Evolutionary conservation across 208 protist species (phyloP).

Genomic region (Histomonas meleagridis): DNA sequence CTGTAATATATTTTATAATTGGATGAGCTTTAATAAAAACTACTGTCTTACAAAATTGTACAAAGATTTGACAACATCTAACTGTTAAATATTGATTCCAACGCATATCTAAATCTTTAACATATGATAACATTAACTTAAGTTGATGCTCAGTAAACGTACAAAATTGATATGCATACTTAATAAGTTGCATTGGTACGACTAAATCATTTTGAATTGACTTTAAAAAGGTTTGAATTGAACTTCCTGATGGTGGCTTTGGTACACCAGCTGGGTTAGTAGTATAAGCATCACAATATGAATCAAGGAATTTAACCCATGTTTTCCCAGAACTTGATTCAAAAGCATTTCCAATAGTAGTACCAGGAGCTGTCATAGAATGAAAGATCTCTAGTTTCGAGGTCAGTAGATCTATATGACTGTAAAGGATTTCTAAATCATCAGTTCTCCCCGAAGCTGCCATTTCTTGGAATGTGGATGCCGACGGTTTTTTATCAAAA

Average conservation of each 20-base stretch:
- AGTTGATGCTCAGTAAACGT: background rate
- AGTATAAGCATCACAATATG: background rate
- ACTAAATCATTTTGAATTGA: too few species aligned
- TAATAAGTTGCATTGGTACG: background rate
- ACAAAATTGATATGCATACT: background rate
- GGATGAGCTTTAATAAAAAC: background rate
- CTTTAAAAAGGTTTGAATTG: too few species aligned
- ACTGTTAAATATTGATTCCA: background rate
- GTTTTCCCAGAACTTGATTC: background rate
- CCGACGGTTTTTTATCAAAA: too few species aligned
- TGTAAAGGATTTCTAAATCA: background rate
- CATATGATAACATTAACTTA: background rate
- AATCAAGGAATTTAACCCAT: background rate
- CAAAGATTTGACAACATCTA: background rate
- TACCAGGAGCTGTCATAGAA: background rate
- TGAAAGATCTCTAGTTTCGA: background rate
- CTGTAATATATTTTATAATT: background rate
- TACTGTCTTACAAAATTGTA: background rate
- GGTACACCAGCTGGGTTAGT: background rate
- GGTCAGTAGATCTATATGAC: background rate
- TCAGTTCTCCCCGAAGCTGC: background rate
- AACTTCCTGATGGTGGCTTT: background rate
- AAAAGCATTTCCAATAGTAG: background rate
- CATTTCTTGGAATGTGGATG: too few species aligned
- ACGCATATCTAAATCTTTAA: background rate